Evolutionary conservation across 2,329 filamentous ascomycete species (phyloP).

Genomic region (Paecilomyces sp.): DNA sequence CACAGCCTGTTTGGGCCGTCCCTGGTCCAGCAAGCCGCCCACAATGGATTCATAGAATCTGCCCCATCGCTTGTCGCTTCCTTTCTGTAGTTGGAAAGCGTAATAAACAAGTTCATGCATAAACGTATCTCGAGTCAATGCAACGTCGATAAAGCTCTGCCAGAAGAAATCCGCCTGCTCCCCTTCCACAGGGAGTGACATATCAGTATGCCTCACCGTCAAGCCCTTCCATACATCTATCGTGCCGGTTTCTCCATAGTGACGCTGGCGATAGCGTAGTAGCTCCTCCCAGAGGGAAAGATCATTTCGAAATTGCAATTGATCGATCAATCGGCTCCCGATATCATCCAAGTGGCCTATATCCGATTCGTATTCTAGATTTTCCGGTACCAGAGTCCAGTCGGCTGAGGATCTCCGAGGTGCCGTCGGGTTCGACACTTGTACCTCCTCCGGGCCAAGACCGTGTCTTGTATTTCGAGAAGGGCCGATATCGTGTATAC

Average conservation of each 20-base stretch:
- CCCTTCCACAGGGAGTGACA: constrained; percentile 29
- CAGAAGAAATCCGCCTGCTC: constrained; percentile 34
- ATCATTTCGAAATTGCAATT: constrained; percentile 21
- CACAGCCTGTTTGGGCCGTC: constrained; percentile 21
- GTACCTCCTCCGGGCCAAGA: neutral
- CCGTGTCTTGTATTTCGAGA: constrained; percentile 2
- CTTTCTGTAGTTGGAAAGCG: constrained; percentile 32
- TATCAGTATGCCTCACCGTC: constrained; percentile 18
- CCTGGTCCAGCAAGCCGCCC: constrained; percentile 24
- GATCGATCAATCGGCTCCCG: constrained; percentile 33
- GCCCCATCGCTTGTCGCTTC: constrained; percentile 30
- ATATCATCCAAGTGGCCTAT: constrained; percentile 27
- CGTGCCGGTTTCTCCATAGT: constrained; percentile 36
- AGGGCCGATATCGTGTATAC: constrained; percentile 21
- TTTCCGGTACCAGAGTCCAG: constrained; percentile 23
- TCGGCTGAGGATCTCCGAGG: constrained; percentile 6
- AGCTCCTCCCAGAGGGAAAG: constrained; percentile 40
- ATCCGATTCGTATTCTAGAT: constrained; percentile 36
- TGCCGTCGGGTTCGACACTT: neutral
- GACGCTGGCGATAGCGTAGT: constrained; percentile 35
- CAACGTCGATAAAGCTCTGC: constrained; percentile 31
- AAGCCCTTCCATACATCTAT: constrained; percentile 35
- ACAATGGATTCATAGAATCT: constrained; percentile 32
- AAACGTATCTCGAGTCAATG: constrained; percentile 24
- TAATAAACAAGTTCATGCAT: constrained; percentile 27